Percentiles rank a stretch among this genome's conserved stretches.
These are phyloP conservation scores for Mucor lusitanicus DNA, from an alignment of 371 early-diverging fungal genomes.

Conservation along the genomic window DNA sequence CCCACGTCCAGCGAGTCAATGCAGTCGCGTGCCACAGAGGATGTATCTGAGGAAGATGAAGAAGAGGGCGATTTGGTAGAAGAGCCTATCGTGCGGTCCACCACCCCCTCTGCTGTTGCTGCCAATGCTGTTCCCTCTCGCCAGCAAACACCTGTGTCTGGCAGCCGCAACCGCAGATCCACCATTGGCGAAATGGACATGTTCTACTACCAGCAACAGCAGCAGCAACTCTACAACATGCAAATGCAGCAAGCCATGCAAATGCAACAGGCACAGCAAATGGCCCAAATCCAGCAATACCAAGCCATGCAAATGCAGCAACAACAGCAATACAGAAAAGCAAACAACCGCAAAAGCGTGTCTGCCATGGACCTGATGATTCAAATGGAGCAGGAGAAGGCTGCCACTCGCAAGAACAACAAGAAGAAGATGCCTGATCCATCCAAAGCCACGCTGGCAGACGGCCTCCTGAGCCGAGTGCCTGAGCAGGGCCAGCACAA, in stretches of 20 bases:
- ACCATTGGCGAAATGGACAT: slow-evolving; percentile 42
- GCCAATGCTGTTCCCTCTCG: not conserved
- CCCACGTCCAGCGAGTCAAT: slow-evolving; percentile 6
- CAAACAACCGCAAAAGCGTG: slow-evolving; percentile 37
- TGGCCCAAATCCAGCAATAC: slow-evolving; percentile 35
- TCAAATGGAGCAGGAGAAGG: slow-evolving; percentile 47
- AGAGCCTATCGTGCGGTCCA: slow-evolving; percentile 14
- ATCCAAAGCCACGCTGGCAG: slow-evolving; percentile 37
- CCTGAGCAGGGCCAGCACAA: slow-evolving; percentile 35
- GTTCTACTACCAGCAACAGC: slow-evolving; percentile 28
- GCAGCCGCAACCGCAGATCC: slow-evolving; percentile 22
- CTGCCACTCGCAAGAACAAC: slow-evolving; percentile 21
- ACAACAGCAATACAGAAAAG: slow-evolving; percentile 16
- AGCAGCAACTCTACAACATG: slow-evolving; percentile 20
- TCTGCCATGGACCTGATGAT: slow-evolving; percentile 51
- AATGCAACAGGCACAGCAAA: slow-evolving; percentile 36
- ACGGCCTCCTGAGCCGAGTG: slow-evolving; percentile 35
- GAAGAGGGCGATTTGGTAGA: slow-evolving; percentile 13
- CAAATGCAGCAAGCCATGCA: slow-evolving; percentile 37
- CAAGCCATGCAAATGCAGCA: slow-evolving; percentile 32
- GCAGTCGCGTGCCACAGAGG: not conserved
- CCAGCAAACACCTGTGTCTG: not conserved
- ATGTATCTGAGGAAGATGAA: slow-evolving; percentile 3
- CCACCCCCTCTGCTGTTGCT: not conserved
- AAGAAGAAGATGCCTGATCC: slow-evolving; percentile 36